Conservation (phyloP, 306 rosid species). For the Crataegus laevigata region DNA sequence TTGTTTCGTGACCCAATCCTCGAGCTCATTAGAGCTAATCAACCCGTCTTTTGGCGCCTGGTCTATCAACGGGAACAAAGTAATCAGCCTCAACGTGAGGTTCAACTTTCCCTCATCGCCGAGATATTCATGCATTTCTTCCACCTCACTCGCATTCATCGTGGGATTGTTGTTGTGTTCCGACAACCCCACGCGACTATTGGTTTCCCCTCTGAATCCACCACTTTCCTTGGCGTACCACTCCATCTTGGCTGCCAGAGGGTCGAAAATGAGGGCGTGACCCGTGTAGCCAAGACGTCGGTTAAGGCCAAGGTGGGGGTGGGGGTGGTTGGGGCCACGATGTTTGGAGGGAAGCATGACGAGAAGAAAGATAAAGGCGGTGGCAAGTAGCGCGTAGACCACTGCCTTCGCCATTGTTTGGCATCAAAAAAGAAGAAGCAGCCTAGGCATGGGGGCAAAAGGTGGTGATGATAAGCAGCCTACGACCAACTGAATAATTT, state of each 20-base stretch:
- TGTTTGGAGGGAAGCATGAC: constrained; percentile 14
- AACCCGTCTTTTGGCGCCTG: constrained; percentile 42
- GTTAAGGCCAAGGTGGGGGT: constrained; percentile 3
- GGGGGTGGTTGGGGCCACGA: neutral
- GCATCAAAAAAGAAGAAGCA: neutral
- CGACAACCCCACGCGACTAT: neutral
- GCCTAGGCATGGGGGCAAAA: constrained; percentile 6
- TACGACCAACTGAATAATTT: neutral
- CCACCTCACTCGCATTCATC: constrained; percentile 6
- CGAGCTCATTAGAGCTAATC: constrained; percentile 39
- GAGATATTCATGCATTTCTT: constrained; percentile 24
- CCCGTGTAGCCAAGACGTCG: constrained; percentile 51
- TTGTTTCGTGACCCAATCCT: constrained; percentile 39
- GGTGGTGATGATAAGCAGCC: neutral
- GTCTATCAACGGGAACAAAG: constrained; percentile 65
- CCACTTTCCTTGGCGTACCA: constrained; percentile 10
- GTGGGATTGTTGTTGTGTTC: neutral
- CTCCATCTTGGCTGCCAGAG: constrained; percentile 27
- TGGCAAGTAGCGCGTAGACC: constrained; percentile 42
- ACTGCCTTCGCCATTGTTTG: constrained; percentile 61
- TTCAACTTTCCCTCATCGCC: constrained; percentile 39
- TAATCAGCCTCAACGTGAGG: constrained; percentile 47
- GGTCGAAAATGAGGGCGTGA: constrained; percentile 36
- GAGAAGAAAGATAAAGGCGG: constrained; percentile 45
- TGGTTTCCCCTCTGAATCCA: neutral